phyloP scores from a whole-genome alignment of 768 basidiomycete species.

The Tephrocybe sp. region DNA sequence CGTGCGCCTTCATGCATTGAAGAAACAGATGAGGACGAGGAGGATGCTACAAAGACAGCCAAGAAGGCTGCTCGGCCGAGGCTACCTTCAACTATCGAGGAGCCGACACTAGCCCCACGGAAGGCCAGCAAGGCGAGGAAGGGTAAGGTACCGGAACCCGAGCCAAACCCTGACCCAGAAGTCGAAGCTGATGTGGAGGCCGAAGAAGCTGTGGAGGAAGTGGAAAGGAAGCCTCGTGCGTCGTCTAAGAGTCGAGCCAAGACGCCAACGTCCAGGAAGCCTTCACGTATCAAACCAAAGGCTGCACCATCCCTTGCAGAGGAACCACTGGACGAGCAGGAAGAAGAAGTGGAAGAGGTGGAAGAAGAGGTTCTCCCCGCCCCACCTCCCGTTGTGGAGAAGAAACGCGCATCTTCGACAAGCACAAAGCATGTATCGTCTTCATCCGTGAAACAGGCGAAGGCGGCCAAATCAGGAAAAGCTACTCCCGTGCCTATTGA shows the following conservation, averaged over 20 bases:
- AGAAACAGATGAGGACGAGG: constrained; percentile 9
- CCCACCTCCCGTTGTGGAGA: background rate
- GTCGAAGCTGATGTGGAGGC: constrained; percentile 9
- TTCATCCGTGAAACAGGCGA: background rate
- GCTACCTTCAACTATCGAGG: constrained; percentile 3
- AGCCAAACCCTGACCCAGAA: constrained; percentile 3
- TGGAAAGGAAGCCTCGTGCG: constrained; percentile 10
- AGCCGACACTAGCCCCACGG: background rate
- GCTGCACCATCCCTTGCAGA: constrained; percentile 7
- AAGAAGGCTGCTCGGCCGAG: constrained; percentile 17
- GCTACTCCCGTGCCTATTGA: background rate
- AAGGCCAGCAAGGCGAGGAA: constrained; percentile 12
- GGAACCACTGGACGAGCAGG: constrained; percentile 19
- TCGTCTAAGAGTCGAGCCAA: constrained; percentile 12
- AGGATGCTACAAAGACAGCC: constrained; percentile 4
- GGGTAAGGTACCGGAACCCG: constrained; percentile 1
- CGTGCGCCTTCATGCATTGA: constrained; percentile 2
- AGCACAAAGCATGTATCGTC: background rate
- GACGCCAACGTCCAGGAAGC: constrained; percentile 5
- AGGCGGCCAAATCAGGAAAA: constrained; percentile 5
- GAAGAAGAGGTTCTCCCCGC: constrained; percentile 16
- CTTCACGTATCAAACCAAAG: constrained; percentile 25
- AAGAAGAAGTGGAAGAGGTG: constrained; percentile 8
- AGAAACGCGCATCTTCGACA: background rate
- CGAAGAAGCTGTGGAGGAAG: constrained; percentile 15